Percentiles rank a stretch among this genome's conserved stretches.
Conservation (phyloP, 1,139 yeast genomes). For the Diutina mesorugosa region DNA sequence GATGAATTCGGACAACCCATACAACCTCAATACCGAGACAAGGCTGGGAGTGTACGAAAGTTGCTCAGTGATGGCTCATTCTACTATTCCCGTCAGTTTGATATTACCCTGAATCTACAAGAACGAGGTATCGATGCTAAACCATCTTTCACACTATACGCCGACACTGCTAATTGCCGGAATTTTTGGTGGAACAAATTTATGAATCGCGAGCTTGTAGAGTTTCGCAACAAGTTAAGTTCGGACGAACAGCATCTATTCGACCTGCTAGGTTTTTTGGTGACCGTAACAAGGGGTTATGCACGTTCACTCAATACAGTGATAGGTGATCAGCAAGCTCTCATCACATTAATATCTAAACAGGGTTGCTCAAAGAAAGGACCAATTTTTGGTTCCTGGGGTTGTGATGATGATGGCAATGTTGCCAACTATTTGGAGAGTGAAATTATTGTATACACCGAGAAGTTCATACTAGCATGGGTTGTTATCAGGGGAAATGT, state of each 20-base stretch:
- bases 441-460: constrained; percentile 47
- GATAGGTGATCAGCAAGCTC: constrained; percentile 23
- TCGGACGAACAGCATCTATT: constrained; percentile 33
- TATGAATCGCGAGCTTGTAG: constrained; percentile 43
- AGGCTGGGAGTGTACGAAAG: constrained; percentile 41
- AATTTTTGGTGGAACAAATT: constrained; percentile 56
- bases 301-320: constrained; percentile 44
- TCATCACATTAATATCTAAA: constrained; percentile 53
- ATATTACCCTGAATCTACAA: constrained; percentile 48
- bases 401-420: constrained; percentile 60
- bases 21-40: not conserved
- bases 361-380: constrained; percentile 51
- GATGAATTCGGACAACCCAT: not conserved
- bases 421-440: constrained; percentile 58
- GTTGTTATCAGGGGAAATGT: constrained; percentile 55
- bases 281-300: constrained; percentile 54
- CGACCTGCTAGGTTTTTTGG: constrained; percentile 45
- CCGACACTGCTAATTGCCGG: constrained; percentile 35
- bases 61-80: constrained; percentile 51
- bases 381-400: constrained; percentile 53
- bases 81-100: constrained; percentile 54
- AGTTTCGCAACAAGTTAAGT: constrained; percentile 45
- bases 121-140: constrained; percentile 27
- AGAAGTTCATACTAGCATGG: constrained; percentile 41
- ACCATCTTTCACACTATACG: constrained; percentile 9